A percentile compares a stretch with the other conserved stretches of the same genome.
phyloP scores from a whole-genome alignment of 768 basidiomycete species.

The Pilatotrama ljubarskyi region DNA sequence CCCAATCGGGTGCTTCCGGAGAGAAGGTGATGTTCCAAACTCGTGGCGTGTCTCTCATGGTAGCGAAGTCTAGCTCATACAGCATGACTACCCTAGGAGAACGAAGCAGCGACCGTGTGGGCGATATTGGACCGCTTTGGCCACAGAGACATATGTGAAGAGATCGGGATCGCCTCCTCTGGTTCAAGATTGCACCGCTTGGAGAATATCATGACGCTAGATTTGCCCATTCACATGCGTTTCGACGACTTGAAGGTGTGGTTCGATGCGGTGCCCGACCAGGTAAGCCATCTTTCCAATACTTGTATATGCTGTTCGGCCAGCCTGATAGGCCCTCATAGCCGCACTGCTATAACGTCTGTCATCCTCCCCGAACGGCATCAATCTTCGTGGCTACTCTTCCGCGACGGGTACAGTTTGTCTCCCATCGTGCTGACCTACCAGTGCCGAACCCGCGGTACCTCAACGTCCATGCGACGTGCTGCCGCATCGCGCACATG shows the following conservation, averaged over 20 bases:
- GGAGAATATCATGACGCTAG: constrained; percentile 1
- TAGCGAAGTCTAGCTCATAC: no score
- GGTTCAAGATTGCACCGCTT: neutral
- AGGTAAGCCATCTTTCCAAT: neutral
- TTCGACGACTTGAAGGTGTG: neutral
- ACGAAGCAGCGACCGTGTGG: neutral
- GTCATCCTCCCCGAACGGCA: no score
- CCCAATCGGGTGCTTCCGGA: neutral
- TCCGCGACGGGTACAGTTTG: neutral
- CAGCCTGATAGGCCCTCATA: neutral
- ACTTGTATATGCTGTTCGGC: no score
- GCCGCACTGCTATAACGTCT: neutral
- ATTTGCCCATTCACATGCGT: neutral
- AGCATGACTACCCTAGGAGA: neutral
- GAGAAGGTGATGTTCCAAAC: neutral
- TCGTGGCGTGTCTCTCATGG: no score
- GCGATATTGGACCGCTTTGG: neutral
- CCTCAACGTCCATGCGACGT: neutral
- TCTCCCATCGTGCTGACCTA: neutral
- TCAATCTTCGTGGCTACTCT: no score
- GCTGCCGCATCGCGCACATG: neutral
- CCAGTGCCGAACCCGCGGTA: constrained; percentile 2
- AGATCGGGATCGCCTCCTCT: neutral
- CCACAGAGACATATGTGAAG: neutral
- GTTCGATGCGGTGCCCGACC: neutral